Conservation (phyloP, 768 basidiomycete genomes). For the Amanita thiersii region DNA sequence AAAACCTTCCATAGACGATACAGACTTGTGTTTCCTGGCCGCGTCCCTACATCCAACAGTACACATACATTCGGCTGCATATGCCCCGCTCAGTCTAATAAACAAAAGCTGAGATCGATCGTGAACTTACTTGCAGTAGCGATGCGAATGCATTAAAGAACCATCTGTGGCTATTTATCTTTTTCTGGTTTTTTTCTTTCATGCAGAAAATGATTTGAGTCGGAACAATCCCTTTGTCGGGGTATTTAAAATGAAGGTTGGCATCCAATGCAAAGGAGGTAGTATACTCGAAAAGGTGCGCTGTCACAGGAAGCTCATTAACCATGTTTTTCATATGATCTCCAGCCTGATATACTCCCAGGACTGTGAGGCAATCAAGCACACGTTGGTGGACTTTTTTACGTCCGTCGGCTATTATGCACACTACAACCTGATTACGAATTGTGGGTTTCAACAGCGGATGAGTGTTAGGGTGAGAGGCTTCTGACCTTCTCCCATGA, state of each 20-base stretch:
- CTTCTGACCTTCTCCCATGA: constrained; percentile 84
- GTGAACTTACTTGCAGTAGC: constrained; percentile 57
- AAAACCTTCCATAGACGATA: constrained; percentile 96
- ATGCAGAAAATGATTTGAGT: constrained; percentile 91
- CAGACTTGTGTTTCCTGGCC: constrained; percentile 80
- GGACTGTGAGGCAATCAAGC: constrained; percentile 81
- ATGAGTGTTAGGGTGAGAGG: background rate
- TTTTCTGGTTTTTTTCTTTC: constrained; percentile 94
- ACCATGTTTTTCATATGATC: constrained; percentile 39
- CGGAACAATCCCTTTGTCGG: constrained; percentile 89
- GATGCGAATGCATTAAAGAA: constrained; percentile 93
- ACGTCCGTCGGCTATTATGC: constrained; percentile 85
- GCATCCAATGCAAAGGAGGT: constrained; percentile 74
- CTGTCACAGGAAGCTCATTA: constrained; percentile 53
- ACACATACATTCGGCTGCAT: constrained; percentile 83
- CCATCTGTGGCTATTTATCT: constrained; percentile 96
- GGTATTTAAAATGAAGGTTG: constrained; percentile 76
- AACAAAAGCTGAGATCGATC: background rate
- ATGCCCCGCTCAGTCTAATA: no score
- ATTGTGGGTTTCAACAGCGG: no score
- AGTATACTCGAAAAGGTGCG: constrained; percentile 78
- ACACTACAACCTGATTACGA: constrained; percentile 83
- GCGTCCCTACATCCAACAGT: constrained; percentile 89
- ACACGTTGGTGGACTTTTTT: constrained; percentile 77
- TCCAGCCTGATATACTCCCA: constrained; percentile 82